Base-by-base conservation (phyloP, 495 filamentous ascomycete genomes). In the Lasiosphaeriaceae sp. region DNA sequence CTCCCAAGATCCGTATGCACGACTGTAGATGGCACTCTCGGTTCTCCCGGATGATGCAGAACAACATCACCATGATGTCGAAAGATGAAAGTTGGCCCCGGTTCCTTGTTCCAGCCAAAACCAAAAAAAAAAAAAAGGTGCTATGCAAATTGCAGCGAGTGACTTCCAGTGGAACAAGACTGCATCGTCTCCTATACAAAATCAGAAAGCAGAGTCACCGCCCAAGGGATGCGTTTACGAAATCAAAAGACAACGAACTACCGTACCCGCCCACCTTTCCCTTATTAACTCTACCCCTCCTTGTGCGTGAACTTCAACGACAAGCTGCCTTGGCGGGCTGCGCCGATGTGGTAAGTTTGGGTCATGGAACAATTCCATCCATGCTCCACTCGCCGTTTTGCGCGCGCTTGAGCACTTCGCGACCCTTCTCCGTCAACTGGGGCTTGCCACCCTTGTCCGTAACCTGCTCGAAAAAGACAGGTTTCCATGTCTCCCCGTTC, bases 401-500 rank as follows among this genome's bases (percentile, higher is more conserved):
- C 48, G 94, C 73, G 19, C 85, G 84, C 58, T 84, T 76, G 11
- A 97, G 78, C 16, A 83, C 89, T 68, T 79, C 76, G 47, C 77
- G 74, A 2, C 92, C 92, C 58, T 94, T 90, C 50, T 88, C 81
- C 0, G 85, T 94, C 62, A 97, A 74, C 54, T 87, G 80, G 0
- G 92, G 92, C 69, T 84, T 89, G 6, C 92, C 92, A 16, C 83
- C 70, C 20, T 88, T 86, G 55, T 86, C 87, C 11, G 87, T 82
- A 1, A 81, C 82, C 11, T 85, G 84, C 4, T 83, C 87, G 68
- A 98, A 98, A 72, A 96, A 98, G 22, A 90, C 78, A n/a, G 94
- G 94, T 56, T 86, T 79, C 89, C 90, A 97, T 17, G 85, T 77
- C 48, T 80, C 79, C 17, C 81, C 77, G 11, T 77, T 79, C 12